A percentile compares a stretch with the other conserved stretches of the same genome.
These are phyloP conservation scores for Clonostachys sp. DNA, from an alignment of 2,329 filamentous ascomycete genomes.

Conservation along the genomic window DNA sequence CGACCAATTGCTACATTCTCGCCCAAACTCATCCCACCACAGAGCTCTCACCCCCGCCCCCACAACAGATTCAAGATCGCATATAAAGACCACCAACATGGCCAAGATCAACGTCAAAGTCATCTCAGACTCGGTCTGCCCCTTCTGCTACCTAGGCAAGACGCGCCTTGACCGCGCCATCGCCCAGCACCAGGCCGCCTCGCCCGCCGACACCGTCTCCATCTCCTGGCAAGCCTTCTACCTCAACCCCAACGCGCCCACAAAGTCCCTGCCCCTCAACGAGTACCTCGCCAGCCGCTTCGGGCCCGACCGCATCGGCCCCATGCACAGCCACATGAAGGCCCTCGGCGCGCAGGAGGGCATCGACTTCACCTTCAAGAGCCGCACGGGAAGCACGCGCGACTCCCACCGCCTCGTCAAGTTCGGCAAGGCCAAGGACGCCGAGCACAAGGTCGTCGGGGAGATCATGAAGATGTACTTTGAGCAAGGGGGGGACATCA, in stretches of 20 bases:
- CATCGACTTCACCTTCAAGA: conserved; percentile 68
- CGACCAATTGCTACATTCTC: too few relatives aligned
- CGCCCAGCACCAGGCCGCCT: conserved; percentile 59
- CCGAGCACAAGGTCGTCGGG: conserved; percentile 55
- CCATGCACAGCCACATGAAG: conserved; percentile 53
- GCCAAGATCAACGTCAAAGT: conserved; percentile 72
- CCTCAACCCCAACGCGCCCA: conserved; percentile 61
- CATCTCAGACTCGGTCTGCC: conserved; percentile 79
- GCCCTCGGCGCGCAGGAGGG: conserved; percentile 59
- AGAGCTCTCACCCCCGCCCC: too few relatives aligned
- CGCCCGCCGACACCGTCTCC: conserved; percentile 60
- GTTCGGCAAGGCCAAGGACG: conserved; percentile 48
- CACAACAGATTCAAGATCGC: not conserved
- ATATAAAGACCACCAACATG: conserved; percentile 39
- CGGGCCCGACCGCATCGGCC: conserved; percentile 51
- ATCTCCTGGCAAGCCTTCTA: conserved; percentile 78
- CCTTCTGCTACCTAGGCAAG: conserved; percentile 77
- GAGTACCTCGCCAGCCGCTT: conserved; percentile 60
- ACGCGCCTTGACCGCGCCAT: conserved; percentile 72
- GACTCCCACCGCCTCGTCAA: conserved; percentile 76
- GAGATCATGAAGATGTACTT: conserved; percentile 64
- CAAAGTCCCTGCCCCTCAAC: conserved; percentile 33
- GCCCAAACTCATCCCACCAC: too few relatives aligned
- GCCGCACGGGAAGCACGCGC: conserved; percentile 70
- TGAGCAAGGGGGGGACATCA: conserved; percentile 61